phyloP scores from a whole-genome alignment of 2,329 filamentous ascomycete species.

The Alternaria triticina region DNA sequence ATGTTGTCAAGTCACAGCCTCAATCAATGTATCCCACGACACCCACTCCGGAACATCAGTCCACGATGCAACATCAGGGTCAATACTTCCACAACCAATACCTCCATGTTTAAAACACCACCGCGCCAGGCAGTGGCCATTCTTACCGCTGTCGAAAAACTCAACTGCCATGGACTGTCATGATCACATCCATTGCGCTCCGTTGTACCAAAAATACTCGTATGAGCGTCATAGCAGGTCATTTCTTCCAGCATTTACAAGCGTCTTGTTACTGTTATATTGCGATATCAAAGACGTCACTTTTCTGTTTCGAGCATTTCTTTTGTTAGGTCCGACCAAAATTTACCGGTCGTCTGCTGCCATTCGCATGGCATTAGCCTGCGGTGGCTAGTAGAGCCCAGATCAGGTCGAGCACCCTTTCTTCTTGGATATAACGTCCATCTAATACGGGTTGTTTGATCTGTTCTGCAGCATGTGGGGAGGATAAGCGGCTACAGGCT shows the following conservation, averaged over 20 bases:
- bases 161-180: slow-evolving; percentile 17
- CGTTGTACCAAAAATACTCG: slow-evolving; percentile 48
- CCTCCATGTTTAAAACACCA: slow-evolving; percentile 39
- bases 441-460: slow-evolving; percentile 41
- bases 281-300: slow-evolving; percentile 44
- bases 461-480: slow-evolving; percentile 28
- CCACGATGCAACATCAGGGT: slow-evolving; percentile 38
- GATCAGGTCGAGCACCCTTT: slow-evolving; percentile 18
- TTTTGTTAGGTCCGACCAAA: slow-evolving; percentile 38
- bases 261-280: slow-evolving; percentile 40
- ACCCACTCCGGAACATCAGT: slow-evolving; percentile 43
- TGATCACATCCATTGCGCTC: slow-evolving; percentile 19
- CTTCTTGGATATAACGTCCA: slow-evolving; percentile 38
- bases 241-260: slow-evolving; percentile 46
- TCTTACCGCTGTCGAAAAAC: slow-evolving; percentile 23
- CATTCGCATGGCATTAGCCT: slow-evolving; percentile 11
- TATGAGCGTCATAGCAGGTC: slow-evolving; percentile 50
- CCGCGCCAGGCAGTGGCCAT: slow-evolving; percentile 18
- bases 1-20: slow-evolving; percentile 39
- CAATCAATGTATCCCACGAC: slow-evolving; percentile 45
- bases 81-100: slow-evolving; percentile 47
- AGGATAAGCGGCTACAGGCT: slow-evolving; percentile 37
- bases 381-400: slow-evolving; percentile 20
- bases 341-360: slow-evolving; percentile 27
- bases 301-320: slow-evolving; percentile 43